A percentile compares a stretch with the other conserved stretches of the same genome.
Evolutionary conservation across 2,329 filamentous ascomycete genomes (phyloP).

Genomic region (Orbilia ellipsospora): DNA sequence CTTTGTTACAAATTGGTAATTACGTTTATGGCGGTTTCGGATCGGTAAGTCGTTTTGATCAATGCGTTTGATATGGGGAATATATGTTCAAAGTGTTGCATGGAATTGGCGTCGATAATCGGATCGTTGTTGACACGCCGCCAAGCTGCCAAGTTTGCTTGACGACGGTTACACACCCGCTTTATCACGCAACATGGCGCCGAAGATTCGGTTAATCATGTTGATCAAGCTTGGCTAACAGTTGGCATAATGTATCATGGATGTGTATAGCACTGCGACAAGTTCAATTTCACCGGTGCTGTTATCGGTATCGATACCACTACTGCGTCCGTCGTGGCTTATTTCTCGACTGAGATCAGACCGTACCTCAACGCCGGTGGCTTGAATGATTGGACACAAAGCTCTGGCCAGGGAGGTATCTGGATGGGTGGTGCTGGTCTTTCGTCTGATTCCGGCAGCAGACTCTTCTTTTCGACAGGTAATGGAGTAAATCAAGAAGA

Average conservation of each 20-base stretch:
- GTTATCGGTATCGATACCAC: constrained; percentile 67
- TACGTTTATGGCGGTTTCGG: constrained; percentile 63
- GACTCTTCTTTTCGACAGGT: constrained; percentile 60
- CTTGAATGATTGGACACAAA: constrained; percentile 59
- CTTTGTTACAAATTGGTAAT: constrained; percentile 43
- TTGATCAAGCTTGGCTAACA: too few relatives aligned
- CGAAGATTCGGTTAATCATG: not conserved
- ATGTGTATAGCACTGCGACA: constrained; percentile 65
- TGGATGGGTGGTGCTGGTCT: constrained; percentile 62
- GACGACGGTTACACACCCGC: not conserved
- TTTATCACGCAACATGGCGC: constrained; percentile 2
- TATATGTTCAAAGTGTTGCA: too few relatives aligned
- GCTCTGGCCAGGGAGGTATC: constrained; percentile 63
- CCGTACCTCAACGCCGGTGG: constrained; percentile 61
- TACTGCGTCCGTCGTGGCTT: constrained; percentile 60
- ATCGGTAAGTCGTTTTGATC: constrained; percentile 56
- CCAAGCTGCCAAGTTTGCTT: too few relatives aligned
- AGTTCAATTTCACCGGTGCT: constrained; percentile 65
- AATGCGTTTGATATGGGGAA: too few relatives aligned
- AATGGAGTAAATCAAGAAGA: constrained; percentile 47
- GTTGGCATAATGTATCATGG: not conserved
- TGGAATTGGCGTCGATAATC: too few relatives aligned
- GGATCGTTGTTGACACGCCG: too few relatives aligned
- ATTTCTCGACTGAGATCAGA: constrained; percentile 64
- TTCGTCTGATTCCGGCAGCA: constrained; percentile 59